A percentile compares a stretch with the other conserved stretches of the same genome.
These are phyloP conservation scores for Leptomonas pyrrhocoris DNA, from an alignment of 208 protist species.

Conservation along the genomic window DNA sequence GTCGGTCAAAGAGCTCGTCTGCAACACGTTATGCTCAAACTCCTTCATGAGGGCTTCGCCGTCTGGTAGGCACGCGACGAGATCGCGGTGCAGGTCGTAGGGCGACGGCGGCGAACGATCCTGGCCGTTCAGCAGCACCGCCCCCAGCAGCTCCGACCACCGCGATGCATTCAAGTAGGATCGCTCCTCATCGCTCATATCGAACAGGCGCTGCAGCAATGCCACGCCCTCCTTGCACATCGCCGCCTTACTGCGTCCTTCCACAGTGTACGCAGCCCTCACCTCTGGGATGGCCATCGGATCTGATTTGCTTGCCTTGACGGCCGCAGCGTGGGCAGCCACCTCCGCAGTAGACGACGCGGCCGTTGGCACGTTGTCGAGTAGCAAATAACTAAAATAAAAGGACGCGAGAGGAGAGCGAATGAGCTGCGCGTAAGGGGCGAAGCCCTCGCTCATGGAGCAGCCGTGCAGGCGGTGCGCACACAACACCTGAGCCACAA, in stretches of 20 bases:
- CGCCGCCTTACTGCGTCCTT: slow-evolving; percentile 29
- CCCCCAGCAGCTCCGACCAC: slow-evolving; percentile 70
- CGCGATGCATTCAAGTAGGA: slow-evolving; percentile 28
- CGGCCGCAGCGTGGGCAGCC: slow-evolving; percentile 8
- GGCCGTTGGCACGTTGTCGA: slow-evolving; percentile 14
- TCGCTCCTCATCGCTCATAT: slow-evolving; percentile 40
- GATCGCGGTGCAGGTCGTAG: slow-evolving; percentile 47
- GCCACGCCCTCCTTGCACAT: slow-evolving; percentile 35
- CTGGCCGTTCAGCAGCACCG: slow-evolving; percentile 82
- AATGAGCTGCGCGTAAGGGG: slow-evolving; percentile 59
- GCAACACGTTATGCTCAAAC: slow-evolving; percentile 34
- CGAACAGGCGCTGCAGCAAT: slow-evolving; percentile 43
- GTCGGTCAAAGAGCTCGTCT: slow-evolving; percentile 9
- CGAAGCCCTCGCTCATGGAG: slow-evolving; percentile 38
- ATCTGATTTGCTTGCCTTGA: slow-evolving; percentile 30
- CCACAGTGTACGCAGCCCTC: slow-evolving; percentile 14
- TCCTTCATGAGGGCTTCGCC: slow-evolving; percentile 24
- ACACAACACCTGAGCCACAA: slow-evolving; percentile 49
- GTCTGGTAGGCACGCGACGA: slow-evolving; percentile 30
- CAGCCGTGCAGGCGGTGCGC: slow-evolving; percentile 37
- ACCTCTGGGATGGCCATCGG: slow-evolving; percentile 24
- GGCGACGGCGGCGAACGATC: slow-evolving; percentile 66
- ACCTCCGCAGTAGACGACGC: slow-evolving; percentile 7
- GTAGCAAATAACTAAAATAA: slow-evolving; percentile 66
- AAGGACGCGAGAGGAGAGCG: slow-evolving; percentile 51